phyloP scores from a whole-genome alignment of 176 grass and related monocot genomes.

The Carex kokanica region DNA sequence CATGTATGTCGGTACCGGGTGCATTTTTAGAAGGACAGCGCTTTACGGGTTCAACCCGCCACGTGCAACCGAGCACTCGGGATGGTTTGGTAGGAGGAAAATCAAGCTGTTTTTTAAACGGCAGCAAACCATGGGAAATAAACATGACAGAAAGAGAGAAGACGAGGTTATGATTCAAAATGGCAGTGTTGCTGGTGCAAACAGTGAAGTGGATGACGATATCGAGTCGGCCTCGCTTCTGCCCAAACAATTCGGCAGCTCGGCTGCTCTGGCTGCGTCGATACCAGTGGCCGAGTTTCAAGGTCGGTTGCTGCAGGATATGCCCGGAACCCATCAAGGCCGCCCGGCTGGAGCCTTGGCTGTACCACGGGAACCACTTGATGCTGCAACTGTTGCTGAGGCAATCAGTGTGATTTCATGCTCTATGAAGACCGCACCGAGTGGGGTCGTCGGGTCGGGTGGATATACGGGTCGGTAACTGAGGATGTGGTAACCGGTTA shows the following conservation, averaged over 20 bases:
- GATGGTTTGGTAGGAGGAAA: too few species aligned
- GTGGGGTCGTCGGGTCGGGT: constrained; percentile 79
- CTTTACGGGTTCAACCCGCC: too few species aligned
- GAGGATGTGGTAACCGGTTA: constrained; percentile 97
- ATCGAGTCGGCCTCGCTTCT: constrained; percentile 53
- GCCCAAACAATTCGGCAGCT: constrained; percentile 72
- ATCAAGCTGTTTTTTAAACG: too few species aligned
- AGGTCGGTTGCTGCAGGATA: constrained; percentile 75
- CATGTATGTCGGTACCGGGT: too few species aligned
- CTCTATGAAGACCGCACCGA: constrained; percentile 93
- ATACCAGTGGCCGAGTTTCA: constrained; percentile 92
- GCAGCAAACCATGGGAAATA: too few species aligned
- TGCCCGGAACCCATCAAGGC: constrained; percentile 61
- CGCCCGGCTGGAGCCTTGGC: constrained; percentile 69
- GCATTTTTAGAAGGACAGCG: too few species aligned
- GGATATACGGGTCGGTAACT: constrained; percentile 95
- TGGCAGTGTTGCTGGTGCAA: neutral
- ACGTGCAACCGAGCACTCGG: too few species aligned
- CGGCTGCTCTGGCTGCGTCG: constrained; percentile 57
- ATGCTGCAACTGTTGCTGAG: constrained; percentile 70
- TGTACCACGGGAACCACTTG: constrained; percentile 78
- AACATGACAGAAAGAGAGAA: too few species aligned
- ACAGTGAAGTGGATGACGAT: constrained; percentile 36
- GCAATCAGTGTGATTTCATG: constrained; percentile 86
- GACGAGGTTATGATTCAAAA: too few species aligned